phyloP scores from a whole-genome alignment of 2,329 filamentous ascomycete species.

The Xylaria sp. region DNA sequence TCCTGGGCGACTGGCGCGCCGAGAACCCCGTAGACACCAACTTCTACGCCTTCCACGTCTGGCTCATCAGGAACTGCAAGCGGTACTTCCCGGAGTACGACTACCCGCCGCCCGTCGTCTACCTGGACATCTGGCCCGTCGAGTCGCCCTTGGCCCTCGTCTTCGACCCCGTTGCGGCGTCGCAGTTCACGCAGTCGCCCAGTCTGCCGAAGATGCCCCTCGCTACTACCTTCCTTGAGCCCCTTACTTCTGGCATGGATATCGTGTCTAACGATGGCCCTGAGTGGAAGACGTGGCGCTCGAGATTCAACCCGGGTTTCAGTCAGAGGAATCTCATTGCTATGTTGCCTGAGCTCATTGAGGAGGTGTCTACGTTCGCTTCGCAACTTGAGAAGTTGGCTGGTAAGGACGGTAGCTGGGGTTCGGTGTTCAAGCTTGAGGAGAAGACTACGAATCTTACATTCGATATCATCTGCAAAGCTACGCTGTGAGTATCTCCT shows the following conservation, averaged over 20 bases:
- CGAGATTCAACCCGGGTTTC: slow-evolving; percentile 36
- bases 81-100: slow-evolving; percentile 26
- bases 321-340: slow-evolving; percentile 34
- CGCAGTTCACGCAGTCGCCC: slow-evolving; percentile 24
- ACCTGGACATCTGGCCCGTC: slow-evolving; percentile 30
- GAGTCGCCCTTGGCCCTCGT: slow-evolving; percentile 19
- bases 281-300: slow-evolving; percentile 31
- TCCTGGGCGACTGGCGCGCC: slow-evolving; percentile 25
- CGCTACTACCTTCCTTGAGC: slow-evolving; percentile 19
- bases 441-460: slow-evolving; percentile 35
- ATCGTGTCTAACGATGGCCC: slow-evolving; percentile 32
- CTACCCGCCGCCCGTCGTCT: slow-evolving; percentile 26
- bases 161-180: slow-evolving; percentile 20
- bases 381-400: slow-evolving; percentile 28
- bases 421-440: slow-evolving; percentile 33
- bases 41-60: slow-evolving; percentile 24
- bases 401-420: slow-evolving; percentile 29
- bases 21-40: slow-evolving; percentile 27
- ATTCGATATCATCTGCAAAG: slow-evolving; percentile 38
- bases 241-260: slow-evolving; percentile 32
- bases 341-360: slow-evolving; percentile 34
- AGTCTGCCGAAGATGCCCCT: slow-evolving; percentile 23
- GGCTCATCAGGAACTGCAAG: slow-evolving; percentile 24
- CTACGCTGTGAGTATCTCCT: slow-evolving; percentile 29
- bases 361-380: slow-evolving; percentile 36